phyloP scores from a whole-genome alignment of 2,329 filamentous ascomycete genomes.

The Zelopaecilomyces penicillatus region DNA sequence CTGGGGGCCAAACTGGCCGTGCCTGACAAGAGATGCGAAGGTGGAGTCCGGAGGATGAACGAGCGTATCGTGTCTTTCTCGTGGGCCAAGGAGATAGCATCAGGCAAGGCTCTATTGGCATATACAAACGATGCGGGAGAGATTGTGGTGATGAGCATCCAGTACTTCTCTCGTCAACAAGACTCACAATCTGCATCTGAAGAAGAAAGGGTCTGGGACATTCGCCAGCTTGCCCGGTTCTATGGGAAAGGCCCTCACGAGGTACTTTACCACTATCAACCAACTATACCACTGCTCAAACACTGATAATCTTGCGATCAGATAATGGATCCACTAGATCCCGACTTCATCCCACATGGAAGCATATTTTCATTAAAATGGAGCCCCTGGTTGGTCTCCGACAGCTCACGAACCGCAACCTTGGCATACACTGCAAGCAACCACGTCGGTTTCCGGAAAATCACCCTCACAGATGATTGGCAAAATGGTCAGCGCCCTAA shows the following conservation, averaged over 20 bases:
- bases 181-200: conserved; percentile 11
- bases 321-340: conserved; percentile 29
- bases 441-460: conserved; percentile 46
- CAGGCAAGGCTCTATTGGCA: conserved; percentile 37
- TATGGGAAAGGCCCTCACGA: conserved; percentile 37
- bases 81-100: conserved; percentile 39
- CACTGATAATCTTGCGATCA: conserved; percentile 8
- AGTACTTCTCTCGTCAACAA: conserved; percentile 23
- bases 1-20: conserved; percentile 44
- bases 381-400: conserved; percentile 41
- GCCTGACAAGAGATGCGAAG: conserved; percentile 29
- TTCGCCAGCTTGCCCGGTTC: conserved; percentile 44
- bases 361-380: conserved; percentile 45
- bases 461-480: conserved; percentile 34
- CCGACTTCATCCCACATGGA: conserved; percentile 39
- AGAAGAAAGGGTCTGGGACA: conserved; percentile 35
- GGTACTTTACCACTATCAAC: conserved; percentile 8
- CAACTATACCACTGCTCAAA: neutral
- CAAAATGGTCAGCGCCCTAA: conserved; percentile 24
- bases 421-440: conserved; percentile 43
- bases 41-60: conserved; percentile 26
- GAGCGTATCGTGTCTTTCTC: conserved; percentile 44
- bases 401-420: conserved; percentile 30
- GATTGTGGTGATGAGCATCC: conserved; percentile 42
- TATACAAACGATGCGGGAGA: conserved; percentile 44